These are phyloP conservation scores for Penicillium nucicola DNA, from an alignment of 495 filamentous ascomycete species.

Conservation along the genomic window DNA sequence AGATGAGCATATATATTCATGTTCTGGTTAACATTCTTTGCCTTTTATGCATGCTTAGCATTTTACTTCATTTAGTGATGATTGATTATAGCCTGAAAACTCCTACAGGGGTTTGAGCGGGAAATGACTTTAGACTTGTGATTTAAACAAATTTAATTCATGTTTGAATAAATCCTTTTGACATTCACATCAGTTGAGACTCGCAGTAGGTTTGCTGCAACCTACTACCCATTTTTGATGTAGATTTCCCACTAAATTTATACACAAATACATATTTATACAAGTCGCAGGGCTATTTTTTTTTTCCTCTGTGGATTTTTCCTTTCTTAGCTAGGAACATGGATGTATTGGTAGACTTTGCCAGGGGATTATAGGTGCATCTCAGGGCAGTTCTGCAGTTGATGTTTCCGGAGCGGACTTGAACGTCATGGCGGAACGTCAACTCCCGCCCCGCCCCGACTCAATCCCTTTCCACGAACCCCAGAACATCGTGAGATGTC, in stretches of 20 bases:
- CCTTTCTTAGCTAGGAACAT: too few species aligned
- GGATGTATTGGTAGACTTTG: too few species aligned
- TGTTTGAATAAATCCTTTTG: neutral
- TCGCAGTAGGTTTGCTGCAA: too few species aligned
- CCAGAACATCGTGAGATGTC: neutral
- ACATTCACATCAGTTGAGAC: too few species aligned
- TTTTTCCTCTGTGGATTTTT: too few species aligned
- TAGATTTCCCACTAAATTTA: too few species aligned
- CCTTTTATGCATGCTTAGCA: slow-evolving; percentile 29
- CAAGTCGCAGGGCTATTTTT: too few species aligned
- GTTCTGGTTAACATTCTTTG: slow-evolving; percentile 22
- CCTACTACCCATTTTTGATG: too few species aligned
- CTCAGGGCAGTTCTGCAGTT: neutral
- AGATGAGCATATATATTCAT: slow-evolving; percentile 37
- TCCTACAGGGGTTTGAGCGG: neutral
- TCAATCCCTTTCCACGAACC: neutral
- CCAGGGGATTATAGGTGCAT: neutral
- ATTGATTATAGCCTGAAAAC: neutral
- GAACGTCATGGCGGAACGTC: slow-evolving; percentile 19
- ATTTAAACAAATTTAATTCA: slow-evolving; percentile 9
- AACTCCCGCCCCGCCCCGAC: slow-evolving; percentile 6
- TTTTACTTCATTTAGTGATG: slow-evolving; percentile 8
- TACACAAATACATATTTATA: too few species aligned
- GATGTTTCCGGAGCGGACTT: slow-evolving; percentile 26
- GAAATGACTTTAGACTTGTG: slow-evolving; percentile 11